Base-by-base conservation (phyloP, 129 eudicot genomes). In the Gnaphalium uliginosum region DNA sequence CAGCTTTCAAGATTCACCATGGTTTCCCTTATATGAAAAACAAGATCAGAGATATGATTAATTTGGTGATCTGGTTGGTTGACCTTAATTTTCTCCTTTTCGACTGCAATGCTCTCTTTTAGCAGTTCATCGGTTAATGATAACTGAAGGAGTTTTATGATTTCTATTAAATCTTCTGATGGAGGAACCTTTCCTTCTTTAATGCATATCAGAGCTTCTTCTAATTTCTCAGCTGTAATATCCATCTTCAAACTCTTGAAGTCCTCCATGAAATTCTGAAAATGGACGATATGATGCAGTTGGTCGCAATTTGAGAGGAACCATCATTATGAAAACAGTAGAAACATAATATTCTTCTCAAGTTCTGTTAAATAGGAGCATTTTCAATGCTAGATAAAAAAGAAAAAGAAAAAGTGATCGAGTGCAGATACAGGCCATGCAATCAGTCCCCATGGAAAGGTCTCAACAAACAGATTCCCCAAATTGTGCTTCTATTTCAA, bases 71-170 rank as follows among this genome's bases (percentile, higher is more conserved):
- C 84, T 5, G 58, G 19, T 53, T 84, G 86, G 29, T 68, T 83
- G 19, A 74, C 66, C 62, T 33, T 64, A 22, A 67, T 19, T 15
- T 76, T 78, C 86, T 90, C 93, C 83, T 87, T 89, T 78, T 94
- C 96, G 2, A 94, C 71, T 5, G 96, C 92, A 64, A 94, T 86
- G 61, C 81, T 78, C 85, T 94, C 99, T 71, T 78, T 87, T 62
- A 50, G 72, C 57, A 94, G 83, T 81, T 79, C 98, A 48, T 85
- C 81, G 69, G 66, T 83, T 43, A 86, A 79, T 71, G 84, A 78
- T 77, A 94, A 78, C 51, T 71, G 78, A 63, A 94, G 81, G 30
- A 81, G 71, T 57, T 90, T 84, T 19, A 76, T 72, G 59, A 89
- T 84, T 18, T 79, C 67, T 23, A 65, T 33, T 18, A 91, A 68